Conservation (phyloP, 2,329 filamentous ascomycete genomes). For the Beauveria asiatica region DNA sequence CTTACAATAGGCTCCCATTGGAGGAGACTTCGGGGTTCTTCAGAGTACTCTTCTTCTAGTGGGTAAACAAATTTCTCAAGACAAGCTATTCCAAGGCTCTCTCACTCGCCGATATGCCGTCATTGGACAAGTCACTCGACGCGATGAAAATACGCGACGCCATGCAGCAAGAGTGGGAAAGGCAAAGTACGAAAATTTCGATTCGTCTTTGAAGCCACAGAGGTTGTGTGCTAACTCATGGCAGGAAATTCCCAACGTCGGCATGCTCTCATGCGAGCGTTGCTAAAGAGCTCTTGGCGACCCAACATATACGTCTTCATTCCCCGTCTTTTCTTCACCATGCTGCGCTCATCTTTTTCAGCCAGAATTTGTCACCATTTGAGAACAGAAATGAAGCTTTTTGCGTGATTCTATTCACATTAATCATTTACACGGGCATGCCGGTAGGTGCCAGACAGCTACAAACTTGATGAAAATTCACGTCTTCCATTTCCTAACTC, state of each 20-base stretch:
- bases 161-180: background rate
- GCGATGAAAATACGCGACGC: background rate
- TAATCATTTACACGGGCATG: background rate
- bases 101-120: background rate
- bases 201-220: background rate
- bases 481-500: background rate
- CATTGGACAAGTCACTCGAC: background rate
- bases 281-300: background rate
- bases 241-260: background rate
- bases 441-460: background rate
- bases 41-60: background rate
- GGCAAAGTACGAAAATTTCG: background rate
- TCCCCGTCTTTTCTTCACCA: background rate
- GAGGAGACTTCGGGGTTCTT: background rate
- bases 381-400: constrained; percentile 4
- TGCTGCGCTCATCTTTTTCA: background rate
- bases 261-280: background rate
- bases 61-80: background rate
- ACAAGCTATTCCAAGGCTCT: background rate
- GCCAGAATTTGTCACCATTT: background rate
- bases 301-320: background rate
- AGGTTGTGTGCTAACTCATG: background rate
- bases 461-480: background rate
- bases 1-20: background rate
- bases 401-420: background rate